Base-by-base conservation (phyloP, 441 rosid genomes). In the Raphanus hybrid region DNA sequence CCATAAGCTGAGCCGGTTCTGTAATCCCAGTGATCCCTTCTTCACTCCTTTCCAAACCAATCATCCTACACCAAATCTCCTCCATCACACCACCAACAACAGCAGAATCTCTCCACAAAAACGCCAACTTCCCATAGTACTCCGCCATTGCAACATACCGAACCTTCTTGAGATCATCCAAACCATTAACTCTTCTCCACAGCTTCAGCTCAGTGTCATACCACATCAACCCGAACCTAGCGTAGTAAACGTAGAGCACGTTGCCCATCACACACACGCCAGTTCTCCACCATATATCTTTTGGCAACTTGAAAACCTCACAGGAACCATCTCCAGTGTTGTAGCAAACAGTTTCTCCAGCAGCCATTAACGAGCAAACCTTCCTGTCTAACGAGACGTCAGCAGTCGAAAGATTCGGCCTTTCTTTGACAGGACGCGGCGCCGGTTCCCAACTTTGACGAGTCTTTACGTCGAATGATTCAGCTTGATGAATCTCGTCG, bases 251-350 rank as follows among this genome's bases (percentile, higher is more conserved):
- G n/a, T 54, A 74, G 41, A 74, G 41, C 57, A 74, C 64, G 37
- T 74, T 74, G 18, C 64, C 54, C 0, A 54, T 52, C 8, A 52
- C 76, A 14, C 71, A 74, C 39, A 14, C 16, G 26, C 77, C 41
- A 0, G 29, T 0, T 8, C 0, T 10, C 41, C 64, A 64, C 70
- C 64, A 74, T 4, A 3, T 0, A 11, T 64, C 64, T 1, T 23
- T 9, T 3, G 57, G 32, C 64, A 74, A 10, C 8, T 6, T 4
- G 26, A 7, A 14, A 1, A 0, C 29, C n/a, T 3, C 29, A 26
- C 43, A 65, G 15, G 65, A 74, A 74, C 71, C 77, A 65, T 65
- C 71, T 74, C 64, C 54, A 23, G 70, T 6, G 15, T 73, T 55
- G 29, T 73, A 64, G 41, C 58, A 26, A 64, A 45, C 6, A 12